Conservation (phyloP, 805 yeast species). For the Nakazawaea ishiwadae region DNA sequence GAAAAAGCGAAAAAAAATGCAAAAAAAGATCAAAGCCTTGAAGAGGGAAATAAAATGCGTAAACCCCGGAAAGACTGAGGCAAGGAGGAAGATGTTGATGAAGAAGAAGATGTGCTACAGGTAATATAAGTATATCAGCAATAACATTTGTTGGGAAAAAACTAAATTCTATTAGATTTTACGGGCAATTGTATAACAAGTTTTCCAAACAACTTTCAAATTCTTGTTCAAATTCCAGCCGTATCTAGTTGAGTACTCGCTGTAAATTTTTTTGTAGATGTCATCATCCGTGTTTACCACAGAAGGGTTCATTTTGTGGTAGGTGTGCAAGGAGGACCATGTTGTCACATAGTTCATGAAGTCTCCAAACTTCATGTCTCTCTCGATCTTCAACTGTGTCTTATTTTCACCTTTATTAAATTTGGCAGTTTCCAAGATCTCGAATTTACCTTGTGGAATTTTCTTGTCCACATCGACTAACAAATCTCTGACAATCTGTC, state of each 20-base stretch:
- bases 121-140: too few relatives aligned
- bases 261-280: constrained; percentile 29
- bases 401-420: constrained; percentile 18
- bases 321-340: constrained; percentile 65
- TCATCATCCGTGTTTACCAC: constrained; percentile 21
- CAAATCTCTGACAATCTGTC: constrained; percentile 43
- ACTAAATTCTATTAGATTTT: constrained; percentile 22
- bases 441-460: constrained; percentile 37
- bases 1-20: too few relatives aligned
- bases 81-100: too few relatives aligned
- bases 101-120: too few relatives aligned
- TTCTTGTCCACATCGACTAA: constrained; percentile 35
- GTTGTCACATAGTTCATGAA: constrained; percentile 56
- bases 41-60: too few relatives aligned
- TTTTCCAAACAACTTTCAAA: constrained; percentile 43
- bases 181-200: constrained; percentile 47
- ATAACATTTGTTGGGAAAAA: too few relatives aligned
- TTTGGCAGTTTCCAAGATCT: constrained; percentile 22
- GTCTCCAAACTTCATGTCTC: constrained; percentile 37
- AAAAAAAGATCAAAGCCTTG: too few relatives aligned
- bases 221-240: constrained; percentile 39
- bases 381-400: constrained; percentile 28
- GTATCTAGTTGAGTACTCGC: constrained; percentile 32
- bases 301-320: constrained; percentile 35
- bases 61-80: too few relatives aligned